Evolutionary conservation across 805 yeast genomes (phyloP), one percentile per base, ranked within the genome.

Genomic region (Wickerhamiella occidentalis): DNA sequence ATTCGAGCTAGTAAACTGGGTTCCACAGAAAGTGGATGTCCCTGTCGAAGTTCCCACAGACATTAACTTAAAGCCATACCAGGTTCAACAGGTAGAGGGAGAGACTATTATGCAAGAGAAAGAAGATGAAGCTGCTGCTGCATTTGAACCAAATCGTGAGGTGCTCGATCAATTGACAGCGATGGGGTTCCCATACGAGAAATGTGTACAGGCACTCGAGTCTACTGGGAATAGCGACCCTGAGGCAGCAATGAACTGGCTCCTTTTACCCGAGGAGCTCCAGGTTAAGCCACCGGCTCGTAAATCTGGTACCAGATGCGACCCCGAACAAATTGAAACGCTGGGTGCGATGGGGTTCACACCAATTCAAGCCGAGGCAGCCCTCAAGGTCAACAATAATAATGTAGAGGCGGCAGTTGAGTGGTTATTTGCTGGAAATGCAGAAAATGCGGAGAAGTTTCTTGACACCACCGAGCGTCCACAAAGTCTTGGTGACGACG

Each of bases 231-330:
- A 87, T 57, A 55, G 64, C 0, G 68, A 64, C 40, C 57, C 66
- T 1, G 96, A 90, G 54, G 72, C 72, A 5, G 95, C 96, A 0
- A 79, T 84, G 83, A 84, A 85, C 57, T 85, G 96, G 95, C 62
- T 92, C 5, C 81, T 92, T 60, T 29, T 29, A 12, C 52, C 52
- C 13, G 35, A 29, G 13, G 45, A 40, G 12, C 35, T 44, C 36
- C 40, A 33, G 26, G 26, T 23, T 5, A 26, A 5, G 4, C 44
- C 28, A 5, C 28, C 18, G 42, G 9, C 18, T 2, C 17, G 17
- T 9, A 5, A 13, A 2, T 2, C 17, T 6, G 9, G 41, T 21
- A 21, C 36, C 18, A 21, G n/a, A 3, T 3, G 33, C 6, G 53
- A 56, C 15, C 58, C 61, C 5, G 77, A 68, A 3, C 66, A 71